Percentiles rank a stretch among this genome's conserved stretches.
phyloP scores from a whole-genome alignment of 345 rosid species.

The Mallotus nudiflorus region DNA sequence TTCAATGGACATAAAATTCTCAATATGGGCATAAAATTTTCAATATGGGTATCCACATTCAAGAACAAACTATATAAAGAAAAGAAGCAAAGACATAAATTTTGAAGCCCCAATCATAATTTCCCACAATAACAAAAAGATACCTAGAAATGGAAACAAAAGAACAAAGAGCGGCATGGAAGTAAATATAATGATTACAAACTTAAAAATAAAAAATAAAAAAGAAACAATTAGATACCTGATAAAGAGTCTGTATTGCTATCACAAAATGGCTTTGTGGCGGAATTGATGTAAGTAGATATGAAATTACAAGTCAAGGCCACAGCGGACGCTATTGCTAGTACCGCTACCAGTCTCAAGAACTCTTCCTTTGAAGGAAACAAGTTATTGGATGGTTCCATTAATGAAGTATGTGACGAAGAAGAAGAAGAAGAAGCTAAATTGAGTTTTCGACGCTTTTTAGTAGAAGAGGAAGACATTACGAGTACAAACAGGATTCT shows the following conservation, averaged over 20 bases:
- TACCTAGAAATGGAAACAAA: background rate
- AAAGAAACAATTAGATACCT: conserved; percentile 48
- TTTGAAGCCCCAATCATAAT: background rate
- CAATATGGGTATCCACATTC: too few species aligned
- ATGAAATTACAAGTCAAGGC: conserved; percentile 65
- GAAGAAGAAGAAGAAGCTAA: conserved; percentile 17
- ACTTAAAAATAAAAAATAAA: too few species aligned
- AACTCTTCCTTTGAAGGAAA: conserved; percentile 73
- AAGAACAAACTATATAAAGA: background rate
- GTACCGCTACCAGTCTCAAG: conserved; percentile 45
- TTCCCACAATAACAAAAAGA: background rate
- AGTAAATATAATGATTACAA: too few species aligned
- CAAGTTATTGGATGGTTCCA: conserved; percentile 65
- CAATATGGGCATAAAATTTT: too few species aligned
- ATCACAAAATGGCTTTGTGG: conserved; percentile 64
- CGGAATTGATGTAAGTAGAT: conserved; percentile 34
- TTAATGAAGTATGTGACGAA: conserved; percentile 25
- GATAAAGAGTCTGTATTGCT: conserved; percentile 38
- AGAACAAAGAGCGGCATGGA: background rate
- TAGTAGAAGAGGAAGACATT: conserved; percentile 35
- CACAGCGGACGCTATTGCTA: conserved; percentile 61
- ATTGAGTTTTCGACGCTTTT: conserved; percentile 45
- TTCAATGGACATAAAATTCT: background rate
- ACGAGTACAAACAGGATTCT: too few species aligned
- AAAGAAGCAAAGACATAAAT: background rate